phyloP scores from a whole-genome alignment of 768 basidiomycete genomes.

The Tylopilus cervinicoccineus region DNA sequence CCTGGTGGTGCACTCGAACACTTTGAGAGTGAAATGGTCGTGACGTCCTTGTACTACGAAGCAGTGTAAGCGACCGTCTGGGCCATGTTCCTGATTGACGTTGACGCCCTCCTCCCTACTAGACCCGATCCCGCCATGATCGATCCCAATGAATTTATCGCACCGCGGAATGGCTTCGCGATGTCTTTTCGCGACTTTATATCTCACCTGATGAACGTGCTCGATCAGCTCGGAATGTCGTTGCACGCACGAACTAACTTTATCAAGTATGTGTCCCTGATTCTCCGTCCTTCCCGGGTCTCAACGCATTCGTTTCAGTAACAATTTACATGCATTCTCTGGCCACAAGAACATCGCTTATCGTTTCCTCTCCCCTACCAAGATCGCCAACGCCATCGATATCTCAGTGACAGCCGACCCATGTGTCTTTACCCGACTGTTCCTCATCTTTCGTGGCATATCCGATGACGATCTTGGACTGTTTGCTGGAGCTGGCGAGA shows the following conservation, averaged over 20 bases:
- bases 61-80: slow-evolving; percentile 54
- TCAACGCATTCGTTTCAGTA: slow-evolving; percentile 38
- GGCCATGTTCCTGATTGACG: neutral
- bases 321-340: slow-evolving; percentile 71
- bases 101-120: slow-evolving; percentile 4
- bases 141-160: slow-evolving; percentile 75
- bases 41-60: slow-evolving; percentile 83
- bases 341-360: slow-evolving; percentile 86
- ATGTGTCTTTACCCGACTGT: slow-evolving; percentile 78
- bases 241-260: slow-evolving; percentile 78
- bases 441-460: slow-evolving; percentile 82
- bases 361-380: slow-evolving; percentile 76
- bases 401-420: slow-evolving; percentile 79
- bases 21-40: slow-evolving; percentile 76
- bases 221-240: slow-evolving; percentile 83
- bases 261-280: slow-evolving; percentile 56
- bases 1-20: slow-evolving; percentile 86
- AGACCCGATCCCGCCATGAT: slow-evolving; percentile 78
- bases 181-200: slow-evolving; percentile 81
- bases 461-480: slow-evolving; percentile 73
- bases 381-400: slow-evolving; percentile 83
- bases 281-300: neutral
- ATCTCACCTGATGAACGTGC: slow-evolving; percentile 74
- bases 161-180: slow-evolving; percentile 79
- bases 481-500: slow-evolving; percentile 78